phyloP scores from a whole-genome alignment of 164 flowering plant genomes.

The Akebia trifoliata region DNA sequence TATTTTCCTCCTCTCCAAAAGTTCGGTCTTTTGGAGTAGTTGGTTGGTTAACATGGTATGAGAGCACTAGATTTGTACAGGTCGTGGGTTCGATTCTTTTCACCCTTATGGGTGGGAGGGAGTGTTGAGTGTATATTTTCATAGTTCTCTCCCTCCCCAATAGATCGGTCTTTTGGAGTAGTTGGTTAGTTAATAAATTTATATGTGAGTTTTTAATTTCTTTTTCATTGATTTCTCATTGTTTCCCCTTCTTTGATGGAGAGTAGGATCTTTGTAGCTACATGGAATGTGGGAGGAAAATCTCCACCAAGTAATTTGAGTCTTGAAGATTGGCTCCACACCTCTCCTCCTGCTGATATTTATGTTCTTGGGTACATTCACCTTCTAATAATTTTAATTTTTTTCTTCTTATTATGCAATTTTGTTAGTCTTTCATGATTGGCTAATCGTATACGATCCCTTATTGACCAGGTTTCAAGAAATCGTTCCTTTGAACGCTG shows the following conservation, averaged over 20 bases:
- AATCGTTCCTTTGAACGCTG: conserved; percentile 38
- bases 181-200: too few species aligned
- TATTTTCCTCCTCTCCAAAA: not conserved
- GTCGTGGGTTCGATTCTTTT: too few species aligned
- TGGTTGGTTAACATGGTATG: too few species aligned
- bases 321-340: conserved; percentile 38
- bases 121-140: too few species aligned
- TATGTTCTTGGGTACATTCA: conserved; percentile 36
- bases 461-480: conserved; percentile 31
- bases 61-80: too few species aligned
- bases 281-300: conserved; percentile 42
- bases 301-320: conserved; percentile 33
- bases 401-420: not conserved
- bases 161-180: too few species aligned
- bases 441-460: not conserved
- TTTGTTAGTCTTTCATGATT: not conserved
- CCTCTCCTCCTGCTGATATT: conserved; percentile 35
- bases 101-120: too few species aligned
- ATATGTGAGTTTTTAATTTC: not conserved
- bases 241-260: conserved; percentile 3
- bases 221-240: not conserved
- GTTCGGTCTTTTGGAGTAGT: too few species aligned
- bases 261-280: conserved; percentile 33
- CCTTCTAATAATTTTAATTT: not conserved
- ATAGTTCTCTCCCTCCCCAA: too few species aligned